phyloP scores from a whole-genome alignment of 306 rosid species.

The Prinsepia uniflora region DNA sequence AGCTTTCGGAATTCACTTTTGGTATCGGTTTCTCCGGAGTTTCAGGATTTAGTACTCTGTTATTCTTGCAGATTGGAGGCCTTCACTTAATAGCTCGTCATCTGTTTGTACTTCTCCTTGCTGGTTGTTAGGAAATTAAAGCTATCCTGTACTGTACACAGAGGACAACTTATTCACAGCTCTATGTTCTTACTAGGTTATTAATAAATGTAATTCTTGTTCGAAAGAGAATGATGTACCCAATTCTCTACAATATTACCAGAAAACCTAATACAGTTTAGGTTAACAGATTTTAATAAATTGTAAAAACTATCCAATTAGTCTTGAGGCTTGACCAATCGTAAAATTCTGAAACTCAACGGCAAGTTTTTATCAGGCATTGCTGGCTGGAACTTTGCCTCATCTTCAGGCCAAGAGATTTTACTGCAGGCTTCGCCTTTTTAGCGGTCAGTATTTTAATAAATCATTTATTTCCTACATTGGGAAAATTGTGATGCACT shows the following conservation, averaged over 20 bases:
- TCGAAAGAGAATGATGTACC: neutral
- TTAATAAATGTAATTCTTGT: neutral
- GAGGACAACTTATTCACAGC: neutral
- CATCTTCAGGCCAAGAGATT: neutral
- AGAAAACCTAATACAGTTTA: neutral
- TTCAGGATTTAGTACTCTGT: neutral
- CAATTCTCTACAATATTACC: neutral
- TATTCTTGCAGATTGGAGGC: neutral
- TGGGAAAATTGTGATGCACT: neutral
- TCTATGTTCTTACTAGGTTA: neutral
- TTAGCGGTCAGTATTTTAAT: too few relatives aligned
- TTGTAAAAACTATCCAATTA: too few relatives aligned
- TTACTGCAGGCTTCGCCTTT: neutral
- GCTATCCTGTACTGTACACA: neutral
- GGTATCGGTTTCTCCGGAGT: neutral
- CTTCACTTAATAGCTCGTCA: neutral
- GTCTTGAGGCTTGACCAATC: neutral
- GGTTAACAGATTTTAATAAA: neutral
- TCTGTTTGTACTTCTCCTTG: neutral
- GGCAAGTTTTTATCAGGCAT: neutral
- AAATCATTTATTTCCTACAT: neutral
- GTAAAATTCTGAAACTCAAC: neutral
- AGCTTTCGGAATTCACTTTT: neutral
- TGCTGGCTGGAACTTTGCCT: neutral
- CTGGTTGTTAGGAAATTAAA: neutral